These are phyloP conservation scores for Prunus campanulata DNA, from an alignment of 306 rosid genomes.

Conservation along the genomic window DNA sequence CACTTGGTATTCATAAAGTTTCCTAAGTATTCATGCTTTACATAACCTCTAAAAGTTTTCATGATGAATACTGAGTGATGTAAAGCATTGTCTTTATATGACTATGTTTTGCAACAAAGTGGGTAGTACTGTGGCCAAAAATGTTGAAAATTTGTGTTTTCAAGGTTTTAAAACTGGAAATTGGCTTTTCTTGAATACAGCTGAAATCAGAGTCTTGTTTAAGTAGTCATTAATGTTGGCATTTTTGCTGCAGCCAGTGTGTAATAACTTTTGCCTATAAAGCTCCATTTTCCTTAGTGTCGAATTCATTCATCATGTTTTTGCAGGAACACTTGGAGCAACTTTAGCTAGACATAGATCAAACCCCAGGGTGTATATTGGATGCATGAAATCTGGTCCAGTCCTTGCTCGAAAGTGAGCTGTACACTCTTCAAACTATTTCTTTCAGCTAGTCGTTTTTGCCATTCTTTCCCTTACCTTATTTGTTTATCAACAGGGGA, in stretches of 20 bases:
- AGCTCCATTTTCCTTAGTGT: background rate
- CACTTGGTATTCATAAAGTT: background rate
- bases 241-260: background rate
- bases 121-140: background rate
- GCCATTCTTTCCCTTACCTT: background rate
- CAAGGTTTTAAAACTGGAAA: background rate
- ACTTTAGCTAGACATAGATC: slow-evolving; percentile 51
- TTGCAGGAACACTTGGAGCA: slow-evolving; percentile 53
- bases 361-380: slow-evolving; percentile 49
- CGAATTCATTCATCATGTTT: background rate
- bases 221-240: background rate
- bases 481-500: slow-evolving; percentile 36
- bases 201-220: background rate
- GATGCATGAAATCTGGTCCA: slow-evolving; percentile 68
- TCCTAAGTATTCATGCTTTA: background rate
- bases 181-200: background rate
- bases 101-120: background rate
- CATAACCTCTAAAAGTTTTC: background rate
- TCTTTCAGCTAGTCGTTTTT: background rate
- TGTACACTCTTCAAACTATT: background rate
- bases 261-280: background rate
- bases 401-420: slow-evolving; percentile 61
- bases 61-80: background rate
- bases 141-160: background rate
- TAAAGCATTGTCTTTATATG: background rate